These are phyloP conservation scores for Paramecium bursaria DNA, from an alignment of 73 alveolate species.

Conservation along the genomic window DNA sequence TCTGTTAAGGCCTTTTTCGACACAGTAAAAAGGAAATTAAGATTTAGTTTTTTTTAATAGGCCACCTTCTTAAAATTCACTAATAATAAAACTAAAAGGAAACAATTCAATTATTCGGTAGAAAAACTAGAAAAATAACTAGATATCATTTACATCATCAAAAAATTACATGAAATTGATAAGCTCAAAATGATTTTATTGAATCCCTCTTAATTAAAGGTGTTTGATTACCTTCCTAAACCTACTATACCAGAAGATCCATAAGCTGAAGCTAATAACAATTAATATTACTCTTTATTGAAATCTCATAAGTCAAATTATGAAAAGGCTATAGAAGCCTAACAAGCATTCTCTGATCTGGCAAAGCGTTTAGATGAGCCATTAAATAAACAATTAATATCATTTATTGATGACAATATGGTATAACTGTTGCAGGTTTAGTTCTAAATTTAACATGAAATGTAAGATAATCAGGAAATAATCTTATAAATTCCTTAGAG, in stretches of 20 bases:
- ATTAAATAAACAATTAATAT: too few relatives aligned
- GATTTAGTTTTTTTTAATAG: neutral
- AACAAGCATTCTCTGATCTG: slow-evolving; percentile 7
- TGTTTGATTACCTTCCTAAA: slow-evolving; percentile 66
- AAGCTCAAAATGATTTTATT: slow-evolving; percentile 59
- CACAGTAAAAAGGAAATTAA: neutral
- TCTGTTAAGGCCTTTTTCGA: slow-evolving; percentile 6
- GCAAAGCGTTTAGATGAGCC: neutral
- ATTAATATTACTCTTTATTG: slow-evolving; percentile 1
- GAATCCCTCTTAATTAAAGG: slow-evolving; percentile 9
- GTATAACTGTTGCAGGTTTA: too few relatives aligned
- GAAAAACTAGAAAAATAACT: slow-evolving; percentile 48
- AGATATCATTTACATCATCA: slow-evolving; percentile 55
- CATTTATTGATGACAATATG: neutral
- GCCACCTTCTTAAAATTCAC: neutral
- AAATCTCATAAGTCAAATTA: slow-evolving; percentile 11
- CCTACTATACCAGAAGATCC: slow-evolving; percentile 43
- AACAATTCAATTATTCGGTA: neutral
- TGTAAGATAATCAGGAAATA: too few relatives aligned
- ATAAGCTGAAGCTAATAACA: neutral
- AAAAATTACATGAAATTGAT: slow-evolving; percentile 66
- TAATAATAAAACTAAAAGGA: neutral
- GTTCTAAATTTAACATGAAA: too few relatives aligned
- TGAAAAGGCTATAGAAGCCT: slow-evolving; percentile 42
- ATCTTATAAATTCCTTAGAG: too few relatives aligned